Evolutionary conservation across 164 flowering plant genomes (phyloP), one percentile per base, ranked within the genome.

Genomic region (Malania oleifera): DNA sequence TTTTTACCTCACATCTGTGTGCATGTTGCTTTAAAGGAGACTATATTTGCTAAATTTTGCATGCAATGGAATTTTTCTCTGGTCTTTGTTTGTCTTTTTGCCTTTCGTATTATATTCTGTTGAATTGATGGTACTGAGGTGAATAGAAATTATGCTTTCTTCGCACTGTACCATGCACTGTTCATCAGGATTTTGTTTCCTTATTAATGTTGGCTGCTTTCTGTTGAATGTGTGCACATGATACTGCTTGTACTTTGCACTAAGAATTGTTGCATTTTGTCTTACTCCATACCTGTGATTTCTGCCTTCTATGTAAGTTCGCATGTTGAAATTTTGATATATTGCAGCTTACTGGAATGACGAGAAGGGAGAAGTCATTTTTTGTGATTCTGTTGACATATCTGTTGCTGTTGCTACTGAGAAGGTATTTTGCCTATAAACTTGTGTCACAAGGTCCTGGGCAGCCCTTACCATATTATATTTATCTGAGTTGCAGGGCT

Each of bases 351-450:
- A 74, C 66, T 93, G 99, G 99, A 67, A 85, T 76, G 76, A 60
- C 50, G 82, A 70, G 41, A 86, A 88, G 69, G 95, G 80, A 50
- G 97, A 90, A 65, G 59, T 70, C 22, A 31, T 75, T 51, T 64
- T 80, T 25, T 79, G 82, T 55, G 87, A 90, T 61, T 75, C 92
- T 48, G 82, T 89, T 70, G 98, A 92, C 70, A 87, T 92, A 68
- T 87, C 97, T 47, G 77, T 92, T 67, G 98, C 98, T 45, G 98
- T 92, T 64, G 98, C 98, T 56, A 89, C 98, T 29, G 98, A 92
- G 64, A 92, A 87, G 97, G 98, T 89, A 72, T 49, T 43, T 13
- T 60, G 5, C 22, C n/a, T 10, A 18, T 0, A 31, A 46, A 22
- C 12, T 23, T 20, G 44, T 40, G 37, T 56, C 39, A 18, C 34